Percentiles rank a stretch among this genome's conserved stretches.
Evolutionary conservation across 352 stramenopile genomes (phyloP).

Genomic region (Thraustochytrium striatum): DNA sequence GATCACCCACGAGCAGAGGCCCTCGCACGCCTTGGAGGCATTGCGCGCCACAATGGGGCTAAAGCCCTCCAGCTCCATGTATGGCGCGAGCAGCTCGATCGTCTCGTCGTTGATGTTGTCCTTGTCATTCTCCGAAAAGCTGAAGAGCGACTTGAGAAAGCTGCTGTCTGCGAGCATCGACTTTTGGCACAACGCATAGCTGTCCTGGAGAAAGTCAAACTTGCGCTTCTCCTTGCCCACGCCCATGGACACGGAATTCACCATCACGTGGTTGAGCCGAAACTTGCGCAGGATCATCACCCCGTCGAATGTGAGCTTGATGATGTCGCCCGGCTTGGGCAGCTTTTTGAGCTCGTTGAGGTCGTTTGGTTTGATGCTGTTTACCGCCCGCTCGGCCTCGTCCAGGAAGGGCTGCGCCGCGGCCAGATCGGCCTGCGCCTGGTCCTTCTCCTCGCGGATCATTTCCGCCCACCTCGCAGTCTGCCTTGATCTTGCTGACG

Average conservation of each 20-base stretch:
- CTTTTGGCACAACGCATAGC: constrained; percentile 87
- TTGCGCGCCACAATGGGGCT: constrained; percentile 90
- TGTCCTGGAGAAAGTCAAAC: constrained; percentile 92
- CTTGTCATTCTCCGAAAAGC: constrained; percentile 88
- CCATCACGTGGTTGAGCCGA: constrained; percentile 80
- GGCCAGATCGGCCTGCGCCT: constrained; percentile 88
- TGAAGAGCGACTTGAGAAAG: constrained; percentile 92
- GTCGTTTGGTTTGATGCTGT: constrained; percentile 93
- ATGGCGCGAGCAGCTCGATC: constrained; percentile 92
- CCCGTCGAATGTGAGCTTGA: constrained; percentile 95
- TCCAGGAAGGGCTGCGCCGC: constrained; percentile 97
- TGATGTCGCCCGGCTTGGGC: constrained; percentile 93
- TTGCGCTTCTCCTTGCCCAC: constrained; percentile 79
- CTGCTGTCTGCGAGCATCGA: constrained; percentile 90
- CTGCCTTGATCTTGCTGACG: constrained; percentile 89
- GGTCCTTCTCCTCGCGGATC: constrained; percentile 89
- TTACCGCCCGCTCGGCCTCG: constrained; percentile 91
- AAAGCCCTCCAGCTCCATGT: constrained; percentile 94
- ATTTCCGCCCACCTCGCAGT: constrained; percentile 86
- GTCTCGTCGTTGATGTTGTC: constrained; percentile 98
- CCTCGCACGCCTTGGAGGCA: constrained; percentile 88
- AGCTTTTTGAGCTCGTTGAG: constrained; percentile 98
- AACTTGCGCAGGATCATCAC: constrained; percentile 94
- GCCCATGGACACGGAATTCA: constrained; percentile 83
- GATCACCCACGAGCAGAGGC: constrained; percentile 91